Percentiles rank a stretch among this genome's conserved stretches.
Conservation (phyloP, 2,329 filamentous ascomycete species). For the Chrysoporthe puriensis region DNA sequence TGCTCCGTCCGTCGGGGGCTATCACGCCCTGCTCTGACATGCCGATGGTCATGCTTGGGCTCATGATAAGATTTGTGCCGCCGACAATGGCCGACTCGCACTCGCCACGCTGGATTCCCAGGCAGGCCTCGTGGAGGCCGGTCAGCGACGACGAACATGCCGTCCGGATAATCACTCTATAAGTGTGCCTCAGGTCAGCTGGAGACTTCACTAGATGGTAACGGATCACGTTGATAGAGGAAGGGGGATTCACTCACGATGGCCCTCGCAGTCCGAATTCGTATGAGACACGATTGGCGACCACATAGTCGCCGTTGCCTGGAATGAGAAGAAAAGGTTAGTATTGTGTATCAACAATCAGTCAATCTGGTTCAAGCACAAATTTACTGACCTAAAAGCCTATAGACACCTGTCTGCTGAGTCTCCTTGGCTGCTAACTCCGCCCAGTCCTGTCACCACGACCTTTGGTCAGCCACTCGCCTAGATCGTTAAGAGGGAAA, state of each 20-base stretch:
- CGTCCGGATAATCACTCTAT: slow-evolving; percentile 39
- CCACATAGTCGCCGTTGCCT: slow-evolving; percentile 40
- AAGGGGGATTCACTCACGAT: slow-evolving; percentile 31
- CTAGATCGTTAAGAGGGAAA: neutral
- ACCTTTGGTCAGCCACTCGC: slow-evolving; percentile 4
- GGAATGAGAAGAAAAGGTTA: slow-evolving; percentile 3
- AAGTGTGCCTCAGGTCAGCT: neutral
- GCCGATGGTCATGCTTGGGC: slow-evolving; percentile 36
- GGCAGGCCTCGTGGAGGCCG: slow-evolving; percentile 38
- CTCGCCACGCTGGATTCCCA: slow-evolving; percentile 36
- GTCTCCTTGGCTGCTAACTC: slow-evolving; percentile 17
- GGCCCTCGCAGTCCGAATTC: slow-evolving; percentile 41
- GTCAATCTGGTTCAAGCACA: too few relatives aligned
- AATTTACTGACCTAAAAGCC: slow-evolving; percentile 41
- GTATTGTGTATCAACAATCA: neutral
- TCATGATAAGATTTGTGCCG: slow-evolving; percentile 42
- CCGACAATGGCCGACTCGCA: slow-evolving; percentile 41
- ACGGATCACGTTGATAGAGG: too few relatives aligned
- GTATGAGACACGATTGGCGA: slow-evolving; percentile 41
- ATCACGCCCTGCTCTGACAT: slow-evolving; percentile 43
- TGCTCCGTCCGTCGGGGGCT: slow-evolving; percentile 38
- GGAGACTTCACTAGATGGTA: neutral
- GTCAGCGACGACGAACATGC: slow-evolving; percentile 45
- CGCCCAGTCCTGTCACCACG: slow-evolving; percentile 29
- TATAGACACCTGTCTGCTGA: slow-evolving; percentile 38